phyloP scores from a whole-genome alignment of 345 rosid species.

The Citrus cavaleriei region DNA sequence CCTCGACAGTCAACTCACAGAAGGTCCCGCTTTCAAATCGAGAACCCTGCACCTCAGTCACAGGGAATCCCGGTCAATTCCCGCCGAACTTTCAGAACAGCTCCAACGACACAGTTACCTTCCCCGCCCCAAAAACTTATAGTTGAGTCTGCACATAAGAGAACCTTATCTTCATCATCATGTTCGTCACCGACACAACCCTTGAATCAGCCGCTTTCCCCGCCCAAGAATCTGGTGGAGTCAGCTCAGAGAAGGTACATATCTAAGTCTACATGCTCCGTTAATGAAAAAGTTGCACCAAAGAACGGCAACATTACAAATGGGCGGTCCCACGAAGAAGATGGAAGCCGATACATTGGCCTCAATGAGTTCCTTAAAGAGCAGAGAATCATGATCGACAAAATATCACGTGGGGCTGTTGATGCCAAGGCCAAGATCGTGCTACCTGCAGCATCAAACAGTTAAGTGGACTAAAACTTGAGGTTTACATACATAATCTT shows the following conservation, averaged over 20 bases:
- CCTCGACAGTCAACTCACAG: constrained; percentile 40
- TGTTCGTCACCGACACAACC: constrained; percentile 7
- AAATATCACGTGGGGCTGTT: constrained; percentile 33
- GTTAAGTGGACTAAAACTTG: constrained; percentile 27
- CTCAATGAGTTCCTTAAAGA: constrained; percentile 49
- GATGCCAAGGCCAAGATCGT: constrained; percentile 37
- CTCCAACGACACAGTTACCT: constrained; percentile 28
- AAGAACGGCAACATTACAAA: background rate
- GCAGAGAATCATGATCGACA: constrained; percentile 40
- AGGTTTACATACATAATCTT: too few species aligned
- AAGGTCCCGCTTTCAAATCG: constrained; percentile 46
- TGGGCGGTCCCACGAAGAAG: constrained; percentile 25
- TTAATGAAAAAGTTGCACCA: constrained; percentile 29
- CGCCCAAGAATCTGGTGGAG: constrained; percentile 51
- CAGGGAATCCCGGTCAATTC: constrained; percentile 28
- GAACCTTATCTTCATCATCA: constrained; percentile 38
- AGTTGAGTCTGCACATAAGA: constrained; percentile 33
- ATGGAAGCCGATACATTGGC: constrained; percentile 15
- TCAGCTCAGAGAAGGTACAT: constrained; percentile 42
- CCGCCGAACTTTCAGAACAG: constrained; percentile 28
- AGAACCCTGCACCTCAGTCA: constrained; percentile 16
- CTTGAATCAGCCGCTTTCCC: constrained; percentile 36
- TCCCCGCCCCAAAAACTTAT: constrained; percentile 43
- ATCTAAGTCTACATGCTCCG: constrained; percentile 47
- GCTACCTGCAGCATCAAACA: constrained; percentile 61